Evolutionary conservation across 2,329 filamentous ascomycete species (phyloP).

Genomic region (Laburnicola sp.): DNA sequence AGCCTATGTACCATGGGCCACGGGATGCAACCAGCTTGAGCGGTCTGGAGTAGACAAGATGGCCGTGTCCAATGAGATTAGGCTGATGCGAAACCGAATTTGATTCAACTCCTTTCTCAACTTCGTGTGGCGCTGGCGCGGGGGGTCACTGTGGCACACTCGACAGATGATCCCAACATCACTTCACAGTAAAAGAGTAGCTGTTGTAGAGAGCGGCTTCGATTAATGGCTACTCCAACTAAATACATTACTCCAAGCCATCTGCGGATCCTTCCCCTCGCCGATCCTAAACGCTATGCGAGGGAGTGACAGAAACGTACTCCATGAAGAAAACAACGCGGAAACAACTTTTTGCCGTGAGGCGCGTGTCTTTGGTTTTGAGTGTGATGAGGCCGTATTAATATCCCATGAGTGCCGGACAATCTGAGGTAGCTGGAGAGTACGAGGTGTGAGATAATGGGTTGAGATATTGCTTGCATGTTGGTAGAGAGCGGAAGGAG

Average conservation of each 20-base stretch:
- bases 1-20: no score
- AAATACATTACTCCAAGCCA: conserved; percentile 4
- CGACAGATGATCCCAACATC: no score
- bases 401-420: conserved; percentile 13
- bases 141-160: no score
- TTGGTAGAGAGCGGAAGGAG: neutral
- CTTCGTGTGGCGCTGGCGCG: no score
- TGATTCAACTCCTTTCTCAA: no score
- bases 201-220: neutral
- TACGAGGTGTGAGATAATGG: neutral
- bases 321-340: neutral
- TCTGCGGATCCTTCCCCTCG: neutral
- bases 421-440: conserved; percentile 3
- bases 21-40: no score
- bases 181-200: no score
- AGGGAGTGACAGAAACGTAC: conserved; percentile 1
- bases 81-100: no score
- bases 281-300: neutral
- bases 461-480: conserved; percentile 2
- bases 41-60: no score
- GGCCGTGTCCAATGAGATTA: no score
- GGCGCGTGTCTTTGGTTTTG: conserved; percentile 26
- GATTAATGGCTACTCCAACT: neutral
- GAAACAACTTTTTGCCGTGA: conserved; percentile 23
- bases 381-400: conserved; percentile 10